Conservation (phyloP, 1,139 yeast species). For the Sugiyamaella sp. region DNA sequence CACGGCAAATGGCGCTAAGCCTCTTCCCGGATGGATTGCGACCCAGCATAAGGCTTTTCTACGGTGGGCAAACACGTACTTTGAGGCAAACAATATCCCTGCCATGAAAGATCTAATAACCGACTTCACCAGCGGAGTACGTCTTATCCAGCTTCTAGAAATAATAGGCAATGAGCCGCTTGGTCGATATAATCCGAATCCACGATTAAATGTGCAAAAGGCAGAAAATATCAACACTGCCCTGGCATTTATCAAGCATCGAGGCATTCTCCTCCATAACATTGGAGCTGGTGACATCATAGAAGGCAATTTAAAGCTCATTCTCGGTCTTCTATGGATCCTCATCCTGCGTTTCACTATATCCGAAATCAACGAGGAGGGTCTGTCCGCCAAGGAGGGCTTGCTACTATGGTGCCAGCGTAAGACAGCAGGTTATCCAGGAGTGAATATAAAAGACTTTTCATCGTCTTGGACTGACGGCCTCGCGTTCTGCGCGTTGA, state of each 20-base stretch:
- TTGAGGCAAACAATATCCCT: constrained; percentile 36
- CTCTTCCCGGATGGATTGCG: constrained; percentile 44
- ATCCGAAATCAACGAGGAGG: constrained; percentile 49
- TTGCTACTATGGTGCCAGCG: constrained; percentile 51
- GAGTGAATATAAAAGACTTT: constrained; percentile 47
- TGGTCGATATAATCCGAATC: constrained; percentile 47
- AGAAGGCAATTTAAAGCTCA: constrained; percentile 63
- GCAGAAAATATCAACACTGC: constrained; percentile 63
- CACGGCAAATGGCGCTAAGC: constrained; percentile 10
- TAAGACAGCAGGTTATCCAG: constrained; percentile 46
- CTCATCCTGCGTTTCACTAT: constrained; percentile 56
- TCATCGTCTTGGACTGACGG: constrained; percentile 53
- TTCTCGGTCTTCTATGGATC: constrained; percentile 69
- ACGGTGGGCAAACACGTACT: constrained; percentile 46
- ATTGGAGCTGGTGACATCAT: constrained; percentile 71
- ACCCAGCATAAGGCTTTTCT: constrained; percentile 47
- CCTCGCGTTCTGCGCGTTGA: constrained; percentile 51
- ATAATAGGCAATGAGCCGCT: constrained; percentile 45
- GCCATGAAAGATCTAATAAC: constrained; percentile 38
- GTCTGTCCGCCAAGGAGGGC: constrained; percentile 49
- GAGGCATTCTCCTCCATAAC: constrained; percentile 56
- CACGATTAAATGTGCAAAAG: constrained; percentile 60
- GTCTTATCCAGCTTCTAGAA: constrained; percentile 44
- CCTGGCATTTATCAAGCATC: constrained; percentile 56
- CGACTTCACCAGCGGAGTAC: constrained; percentile 44